Percentiles rank a stretch among this genome's conserved stretches.
These are phyloP conservation scores for Polyplosphaeria fusca DNA, from an alignment of 495 filamentous ascomycete species.

Conservation along the genomic window DNA sequence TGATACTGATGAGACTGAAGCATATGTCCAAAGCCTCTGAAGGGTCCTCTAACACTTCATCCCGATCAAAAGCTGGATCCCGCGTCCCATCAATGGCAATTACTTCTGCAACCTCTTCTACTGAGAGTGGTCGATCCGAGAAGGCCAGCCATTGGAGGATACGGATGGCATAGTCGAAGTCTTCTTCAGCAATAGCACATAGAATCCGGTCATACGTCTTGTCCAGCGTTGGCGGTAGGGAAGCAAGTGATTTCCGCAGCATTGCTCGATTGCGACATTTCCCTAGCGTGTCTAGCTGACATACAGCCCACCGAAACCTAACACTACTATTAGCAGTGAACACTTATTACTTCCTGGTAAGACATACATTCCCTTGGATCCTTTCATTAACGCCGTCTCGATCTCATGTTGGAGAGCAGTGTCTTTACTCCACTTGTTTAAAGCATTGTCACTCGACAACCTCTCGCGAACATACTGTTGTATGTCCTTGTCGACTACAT, in stretches of 20 bases:
- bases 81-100: conserved; percentile 10
- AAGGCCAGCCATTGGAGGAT: conserved; percentile 14
- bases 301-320: conserved; percentile 15
- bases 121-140: not conserved
- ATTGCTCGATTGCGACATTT: conserved; percentile 4
- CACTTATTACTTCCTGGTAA: not conserved
- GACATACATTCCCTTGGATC: conserved; percentile 26
- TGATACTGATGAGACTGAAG: conserved; percentile 8
- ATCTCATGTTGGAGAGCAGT: conserved; percentile 9
- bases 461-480: conserved; percentile 21
- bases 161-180: conserved; percentile 2
- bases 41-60: conserved; percentile 13
- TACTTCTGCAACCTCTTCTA: conserved; percentile 14
- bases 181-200: not conserved
- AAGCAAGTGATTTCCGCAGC: not conserved
- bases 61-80: conserved; percentile 12
- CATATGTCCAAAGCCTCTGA: conserved; percentile 5
- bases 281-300: conserved; percentile 15
- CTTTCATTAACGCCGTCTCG: conserved; percentile 13
- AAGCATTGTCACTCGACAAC: conserved; percentile 5
- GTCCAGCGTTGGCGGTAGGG: conserved; percentile 1
- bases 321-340: not conserved
- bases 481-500: conserved; percentile 28
- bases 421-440: conserved; percentile 19
- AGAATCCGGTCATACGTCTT: conserved; percentile 18